A percentile compares a stretch with the other conserved stretches of the same genome.
Evolutionary conservation across 306 rosid genomes (phyloP).

Genomic region (Quercus aquifolioides): DNA sequence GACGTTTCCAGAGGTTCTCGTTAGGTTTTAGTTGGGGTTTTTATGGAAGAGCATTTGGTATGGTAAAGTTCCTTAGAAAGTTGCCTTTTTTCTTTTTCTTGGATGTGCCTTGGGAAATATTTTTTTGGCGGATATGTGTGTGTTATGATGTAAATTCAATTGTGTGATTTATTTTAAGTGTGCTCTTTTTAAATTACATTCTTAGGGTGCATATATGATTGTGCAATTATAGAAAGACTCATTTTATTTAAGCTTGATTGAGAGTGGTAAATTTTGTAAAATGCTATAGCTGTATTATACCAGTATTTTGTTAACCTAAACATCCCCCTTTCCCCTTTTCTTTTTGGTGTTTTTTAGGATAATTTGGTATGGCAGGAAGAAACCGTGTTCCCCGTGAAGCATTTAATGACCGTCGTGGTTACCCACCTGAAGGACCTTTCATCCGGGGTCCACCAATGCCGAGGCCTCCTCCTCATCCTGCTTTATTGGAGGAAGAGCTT

Average conservation of each 20-base stretch:
- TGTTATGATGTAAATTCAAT: too few species aligned
- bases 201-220: background rate
- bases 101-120: too few species aligned
- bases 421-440: constrained; percentile 59
- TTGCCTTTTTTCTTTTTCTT: too few species aligned
- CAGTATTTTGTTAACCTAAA: background rate
- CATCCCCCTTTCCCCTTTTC: background rate
- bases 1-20: too few species aligned
- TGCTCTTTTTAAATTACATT: too few species aligned
- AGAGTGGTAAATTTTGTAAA: background rate
- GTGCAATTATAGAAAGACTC: background rate
- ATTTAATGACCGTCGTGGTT: constrained; percentile 55
- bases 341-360: constrained; percentile 28
- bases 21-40: too few species aligned
- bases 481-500: constrained; percentile 77
- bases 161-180: too few species aligned
- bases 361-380: constrained; percentile 58
- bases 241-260: background rate
- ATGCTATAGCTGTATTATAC: background rate
- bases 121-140: too few species aligned
- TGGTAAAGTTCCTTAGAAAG: too few species aligned
- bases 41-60: too few species aligned
- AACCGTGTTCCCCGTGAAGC: constrained; percentile 55
- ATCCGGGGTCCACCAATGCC: constrained; percentile 57
- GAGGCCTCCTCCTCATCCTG: constrained; percentile 63